A percentile compares a stretch with the other conserved stretches of the same genome.
phyloP scores from a whole-genome alignment of 2,329 filamentous ascomycete species.

The Colletotrichum sp. region DNA sequence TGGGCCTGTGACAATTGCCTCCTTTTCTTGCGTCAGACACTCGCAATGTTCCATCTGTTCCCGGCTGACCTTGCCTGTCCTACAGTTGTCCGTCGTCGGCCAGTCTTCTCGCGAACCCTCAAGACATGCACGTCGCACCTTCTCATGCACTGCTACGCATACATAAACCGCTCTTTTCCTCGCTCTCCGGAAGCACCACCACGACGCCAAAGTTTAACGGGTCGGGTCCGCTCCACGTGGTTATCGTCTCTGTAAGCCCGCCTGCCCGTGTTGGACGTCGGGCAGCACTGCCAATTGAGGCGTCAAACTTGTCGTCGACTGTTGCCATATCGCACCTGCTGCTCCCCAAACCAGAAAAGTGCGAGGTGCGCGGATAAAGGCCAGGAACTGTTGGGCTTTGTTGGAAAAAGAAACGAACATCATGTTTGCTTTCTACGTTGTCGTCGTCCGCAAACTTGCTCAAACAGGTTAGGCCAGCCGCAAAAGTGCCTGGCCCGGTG shows the following conservation, averaged over 20 bases:
- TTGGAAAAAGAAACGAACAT: constrained; percentile 5
- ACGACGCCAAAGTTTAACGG: not conserved
- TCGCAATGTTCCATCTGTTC: not conserved
- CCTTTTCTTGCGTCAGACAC: not conserved
- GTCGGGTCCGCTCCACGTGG: not conserved
- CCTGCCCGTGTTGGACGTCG: not conserved
- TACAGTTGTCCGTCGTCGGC: not conserved
- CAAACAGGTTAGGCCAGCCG: constrained; percentile 7
- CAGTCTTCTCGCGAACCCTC: not conserved
- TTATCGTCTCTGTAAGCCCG: not conserved
- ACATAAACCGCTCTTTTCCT: constrained; percentile 7
- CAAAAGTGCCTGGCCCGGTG: not conserved
- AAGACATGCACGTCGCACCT: constrained; percentile 5
- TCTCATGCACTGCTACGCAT: constrained; percentile 14
- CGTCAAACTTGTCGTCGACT: not conserved
- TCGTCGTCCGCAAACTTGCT: constrained; percentile 9
- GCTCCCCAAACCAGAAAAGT: not conserved
- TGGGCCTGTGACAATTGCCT: constrained; percentile 7
- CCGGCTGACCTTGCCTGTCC: constrained; percentile 9
- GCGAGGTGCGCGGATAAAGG: not conserved
- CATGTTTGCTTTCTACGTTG: constrained; percentile 9
- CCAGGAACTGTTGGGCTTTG: not conserved
- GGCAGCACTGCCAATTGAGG: not conserved
- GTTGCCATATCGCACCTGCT: not conserved
- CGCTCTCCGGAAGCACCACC: not conserved